A percentile compares a stretch with the other conserved stretches of the same genome.
Evolutionary conservation across 441 rosid species (phyloP).

Genomic region (Jatropha podagrica): DNA sequence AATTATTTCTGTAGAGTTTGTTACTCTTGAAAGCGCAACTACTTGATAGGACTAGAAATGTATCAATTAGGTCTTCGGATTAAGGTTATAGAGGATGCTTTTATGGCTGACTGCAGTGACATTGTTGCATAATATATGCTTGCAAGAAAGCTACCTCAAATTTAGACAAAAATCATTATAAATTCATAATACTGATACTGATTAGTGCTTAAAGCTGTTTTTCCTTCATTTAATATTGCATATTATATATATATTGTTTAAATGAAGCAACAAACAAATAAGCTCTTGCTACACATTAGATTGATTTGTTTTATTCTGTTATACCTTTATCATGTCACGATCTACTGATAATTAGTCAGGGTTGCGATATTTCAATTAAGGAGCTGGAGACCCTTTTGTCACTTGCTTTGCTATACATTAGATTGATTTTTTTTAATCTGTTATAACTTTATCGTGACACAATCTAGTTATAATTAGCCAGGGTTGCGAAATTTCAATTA

Average conservation of each 20-base stretch:
- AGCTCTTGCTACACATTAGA: not conserved
- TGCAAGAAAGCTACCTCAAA: not conserved
- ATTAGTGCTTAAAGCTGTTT: not conserved
- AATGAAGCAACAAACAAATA: not conserved
- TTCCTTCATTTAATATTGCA: not conserved
- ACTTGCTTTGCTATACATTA: slow-evolving; percentile 34
- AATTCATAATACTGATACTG: not conserved
- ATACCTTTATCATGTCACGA: slow-evolving; percentile 27
- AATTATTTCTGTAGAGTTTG: not conserved
- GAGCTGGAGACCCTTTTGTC: slow-evolving; percentile 74
- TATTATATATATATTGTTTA: not conserved
- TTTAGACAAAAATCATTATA: slow-evolving; percentile 3
- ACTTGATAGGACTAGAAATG: slow-evolving; percentile 3
- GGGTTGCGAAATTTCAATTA: slow-evolving; percentile 90
- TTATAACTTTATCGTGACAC: slow-evolving; percentile 26
- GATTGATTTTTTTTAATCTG: too few relatives aligned
- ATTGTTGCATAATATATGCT: not conserved
- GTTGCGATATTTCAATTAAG: slow-evolving; percentile 85
- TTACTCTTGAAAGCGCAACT: not conserved
- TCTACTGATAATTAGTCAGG: slow-evolving; percentile 62
- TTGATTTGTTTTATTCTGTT: too few relatives aligned
- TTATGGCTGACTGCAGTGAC: not conserved
- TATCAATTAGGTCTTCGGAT: not conserved
- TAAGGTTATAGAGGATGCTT: not conserved
- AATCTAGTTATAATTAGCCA: slow-evolving; percentile 48